Percentiles rank a stretch among this genome's conserved stretches.
Evolutionary conservation across 106 monocot species (phyloP).

Genomic region (Posidonia australis): DNA sequence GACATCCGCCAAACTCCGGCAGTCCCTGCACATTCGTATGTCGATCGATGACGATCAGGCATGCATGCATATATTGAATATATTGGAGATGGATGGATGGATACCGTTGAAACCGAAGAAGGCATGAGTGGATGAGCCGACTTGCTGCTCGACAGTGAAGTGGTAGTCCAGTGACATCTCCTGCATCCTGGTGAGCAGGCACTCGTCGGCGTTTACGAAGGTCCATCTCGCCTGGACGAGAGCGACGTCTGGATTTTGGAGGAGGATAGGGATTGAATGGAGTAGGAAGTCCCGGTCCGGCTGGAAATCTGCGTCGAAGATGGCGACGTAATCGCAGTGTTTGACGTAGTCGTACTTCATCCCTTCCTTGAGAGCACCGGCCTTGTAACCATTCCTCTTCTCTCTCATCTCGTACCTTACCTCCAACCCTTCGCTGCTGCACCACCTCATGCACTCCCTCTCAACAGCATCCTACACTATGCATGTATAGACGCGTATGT

Average conservation of each 20-base stretch:
- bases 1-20: slow-evolving; percentile 30
- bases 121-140: slow-evolving; percentile 22
- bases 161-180: slow-evolving; percentile 36
- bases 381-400: slow-evolving; percentile 21
- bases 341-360: slow-evolving; percentile 14
- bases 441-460: slow-evolving; percentile 22
- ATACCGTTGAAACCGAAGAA: slow-evolving; percentile 34
- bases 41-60: too few species aligned
- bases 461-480: slow-evolving; percentile 20
- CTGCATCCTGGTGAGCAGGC: slow-evolving; percentile 29
- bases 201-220: slow-evolving; percentile 28
- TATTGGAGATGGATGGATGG: too few species aligned
- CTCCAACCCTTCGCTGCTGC: slow-evolving; percentile 15
- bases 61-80: too few species aligned
- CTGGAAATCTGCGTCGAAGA: slow-evolving; percentile 30
- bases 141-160: slow-evolving; percentile 28
- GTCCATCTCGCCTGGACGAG: slow-evolving; percentile 28
- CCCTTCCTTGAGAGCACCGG: slow-evolving; percentile 21
- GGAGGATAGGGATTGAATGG: slow-evolving; percentile 18
- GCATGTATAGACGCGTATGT: too few species aligned
- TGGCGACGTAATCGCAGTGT: slow-evolving; percentile 21
- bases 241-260: slow-evolving; percentile 9
- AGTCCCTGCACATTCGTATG: slow-evolving; percentile 9
- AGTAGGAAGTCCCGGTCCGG: slow-evolving; percentile 23
- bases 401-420: slow-evolving; percentile 15